These are phyloP conservation scores for Diatrype stigma DNA, from an alignment of 2,329 filamentous ascomycete genomes.

Conservation along the genomic window DNA sequence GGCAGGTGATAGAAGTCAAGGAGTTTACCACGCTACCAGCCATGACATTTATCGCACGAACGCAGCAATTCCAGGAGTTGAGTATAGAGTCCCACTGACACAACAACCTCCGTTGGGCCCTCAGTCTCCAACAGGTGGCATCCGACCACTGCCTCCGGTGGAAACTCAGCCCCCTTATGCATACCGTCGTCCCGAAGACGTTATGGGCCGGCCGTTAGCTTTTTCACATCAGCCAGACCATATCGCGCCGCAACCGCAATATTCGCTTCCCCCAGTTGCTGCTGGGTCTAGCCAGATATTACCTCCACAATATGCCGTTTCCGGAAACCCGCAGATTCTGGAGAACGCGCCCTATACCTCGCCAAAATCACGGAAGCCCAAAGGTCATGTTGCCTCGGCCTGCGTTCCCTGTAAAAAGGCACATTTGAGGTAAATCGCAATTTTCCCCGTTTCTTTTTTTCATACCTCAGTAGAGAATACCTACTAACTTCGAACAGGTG, in stretches of 20 bases:
- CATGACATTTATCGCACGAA: slow-evolving; percentile 49
- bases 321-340: slow-evolving; percentile 32
- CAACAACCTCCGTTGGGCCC: slow-evolving; percentile 26
- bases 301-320: slow-evolving; percentile 23
- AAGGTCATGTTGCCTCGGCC: slow-evolving; percentile 78
- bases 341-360: slow-evolving; percentile 48
- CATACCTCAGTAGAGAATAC: slow-evolving; percentile 4
- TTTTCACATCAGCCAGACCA: slow-evolving; percentile 30
- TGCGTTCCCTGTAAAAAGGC: slow-evolving; percentile 84
- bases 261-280: slow-evolving; percentile 29
- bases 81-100: slow-evolving; percentile 29
- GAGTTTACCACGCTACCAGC: slow-evolving; percentile 39
- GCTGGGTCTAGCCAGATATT: slow-evolving; percentile 28
- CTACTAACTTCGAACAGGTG: slow-evolving; percentile 45
- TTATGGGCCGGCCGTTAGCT: slow-evolving; percentile 26
- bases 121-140: slow-evolving; percentile 14
- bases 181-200: slow-evolving; percentile 36
- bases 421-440: slow-evolving; percentile 60
- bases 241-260: slow-evolving; percentile 31
- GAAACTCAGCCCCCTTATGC: slow-evolving; percentile 35
- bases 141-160: slow-evolving; percentile 36
- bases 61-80: slow-evolving; percentile 31
- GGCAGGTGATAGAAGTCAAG: slow-evolving; percentile 51
- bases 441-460: slow-evolving; percentile 1
- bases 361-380: slow-evolving; percentile 63